Conservation (phyloP, 2,329 filamentous ascomycete species). For the Cytospora mali region DNA sequence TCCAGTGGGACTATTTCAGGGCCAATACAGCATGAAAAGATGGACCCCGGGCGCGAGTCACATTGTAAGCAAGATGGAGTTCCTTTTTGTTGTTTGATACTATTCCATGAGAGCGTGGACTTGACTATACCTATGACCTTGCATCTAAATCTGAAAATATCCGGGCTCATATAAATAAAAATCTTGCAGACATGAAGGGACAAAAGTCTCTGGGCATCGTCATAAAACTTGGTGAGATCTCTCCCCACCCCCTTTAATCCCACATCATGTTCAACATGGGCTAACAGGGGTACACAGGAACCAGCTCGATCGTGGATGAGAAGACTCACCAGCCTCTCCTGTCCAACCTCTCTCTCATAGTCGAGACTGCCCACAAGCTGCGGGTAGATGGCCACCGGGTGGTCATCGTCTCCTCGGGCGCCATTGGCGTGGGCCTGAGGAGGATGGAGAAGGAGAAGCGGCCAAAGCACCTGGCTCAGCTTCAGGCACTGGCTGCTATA, state of each 20-base stretch:
- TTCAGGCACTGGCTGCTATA: slow-evolving; percentile 92
- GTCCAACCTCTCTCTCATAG: slow-evolving; percentile 87
- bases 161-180: slow-evolving; percentile 31
- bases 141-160: too few species aligned
- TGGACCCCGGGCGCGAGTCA: slow-evolving; percentile 26
- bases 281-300: slow-evolving; percentile 60
- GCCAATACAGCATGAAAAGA: slow-evolving; percentile 21
- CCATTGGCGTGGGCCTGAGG: slow-evolving; percentile 89
- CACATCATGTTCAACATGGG: slow-evolving; percentile 4
- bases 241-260: not conserved
- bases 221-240: slow-evolving; percentile 77
- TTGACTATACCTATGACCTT: too few species aligned
- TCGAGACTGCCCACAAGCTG: slow-evolving; percentile 87
- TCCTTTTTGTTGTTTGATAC: not conserved
- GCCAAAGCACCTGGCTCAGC: slow-evolving; percentile 85
- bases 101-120: too few species aligned
- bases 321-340: slow-evolving; percentile 90
- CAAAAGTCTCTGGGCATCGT: slow-evolving; percentile 73
- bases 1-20: slow-evolving; percentile 1
- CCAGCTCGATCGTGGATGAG: slow-evolving; percentile 98
- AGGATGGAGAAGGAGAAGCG: slow-evolving; percentile 86
- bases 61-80: slow-evolving; percentile 18
- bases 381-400: slow-evolving; percentile 91
- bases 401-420: slow-evolving; percentile 94
- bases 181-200: slow-evolving; percentile 62